Conservation (phyloP, 1,284 basidiomycete genomes). For the Apiotrichum brassicae region DNA sequence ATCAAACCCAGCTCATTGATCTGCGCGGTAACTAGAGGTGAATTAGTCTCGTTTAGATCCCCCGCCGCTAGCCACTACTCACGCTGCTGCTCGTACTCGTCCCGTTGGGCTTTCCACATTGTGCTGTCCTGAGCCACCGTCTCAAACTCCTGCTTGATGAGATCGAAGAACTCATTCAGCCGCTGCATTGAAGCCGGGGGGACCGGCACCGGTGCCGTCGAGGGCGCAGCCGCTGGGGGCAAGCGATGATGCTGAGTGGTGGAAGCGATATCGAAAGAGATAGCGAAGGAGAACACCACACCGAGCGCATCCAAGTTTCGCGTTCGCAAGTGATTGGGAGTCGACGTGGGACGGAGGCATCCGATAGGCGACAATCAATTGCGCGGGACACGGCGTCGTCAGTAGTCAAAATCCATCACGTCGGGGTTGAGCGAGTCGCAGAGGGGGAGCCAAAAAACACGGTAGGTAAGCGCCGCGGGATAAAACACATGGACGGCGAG, state of each 20-base stretch:
- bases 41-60: background rate
- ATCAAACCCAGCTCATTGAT: conserved; percentile 67
- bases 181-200: conserved; percentile 38
- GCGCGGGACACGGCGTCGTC: too few species aligned
- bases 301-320: too few species aligned
- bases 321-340: too few species aligned
- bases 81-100: conserved; percentile 87
- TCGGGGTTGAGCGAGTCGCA: too few species aligned
- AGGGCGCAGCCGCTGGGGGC: conserved; percentile 30
- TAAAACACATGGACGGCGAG: background rate
- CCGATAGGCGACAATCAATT: too few species aligned
- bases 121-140: conserved; percentile 63
- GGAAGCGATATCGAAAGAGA: background rate
- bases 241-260: conserved; percentile 40
- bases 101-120: conserved; percentile 67
- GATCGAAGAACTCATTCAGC: conserved; percentile 73
- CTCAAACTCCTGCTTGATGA: conserved; percentile 81
- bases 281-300: too few species aligned
- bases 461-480: too few species aligned
- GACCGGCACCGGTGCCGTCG: conserved; percentile 23
- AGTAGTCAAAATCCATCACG: too few species aligned
- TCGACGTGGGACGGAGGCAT: too few species aligned
- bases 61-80: conserved; percentile 26
- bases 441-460: too few species aligned
- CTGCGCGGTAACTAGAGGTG: conserved; percentile 58